Evolutionary conservation across 2,329 filamentous ascomycete genomes (phyloP), one percentile per base, ranked within the genome.

Genomic region (Fusarium anthophilum): DNA sequence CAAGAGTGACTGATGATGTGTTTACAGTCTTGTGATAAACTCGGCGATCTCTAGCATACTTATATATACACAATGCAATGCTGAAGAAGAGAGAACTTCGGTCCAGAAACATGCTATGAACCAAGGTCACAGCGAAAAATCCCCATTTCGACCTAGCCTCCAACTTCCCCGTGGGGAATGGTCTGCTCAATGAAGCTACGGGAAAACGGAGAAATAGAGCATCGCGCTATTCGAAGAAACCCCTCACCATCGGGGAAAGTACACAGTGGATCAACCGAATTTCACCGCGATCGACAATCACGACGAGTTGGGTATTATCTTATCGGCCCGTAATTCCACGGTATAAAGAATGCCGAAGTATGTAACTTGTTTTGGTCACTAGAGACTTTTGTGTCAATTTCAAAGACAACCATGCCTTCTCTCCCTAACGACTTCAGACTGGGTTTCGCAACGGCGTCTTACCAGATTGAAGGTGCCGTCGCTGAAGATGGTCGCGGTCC

Each of bases 381-480:
- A 15, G 22, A 39, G 8, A 15, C 13, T 6, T 41, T 24, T 26
- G 18, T 20, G 41, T 43, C 24, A 17, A 38, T 1, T 28, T 22
- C 14, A 38, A 11, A 26, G 14, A 18, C 28, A 8, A 41, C 35
- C 8, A 72, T 70, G 66, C 62, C 57, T 12, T 67, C 67, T 22
- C 48, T 72, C 5, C 48, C 62, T 2, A 69, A 51, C 9, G 79
- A 83, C 66, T 86, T 86, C 57, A 70, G 81, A 58, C 84, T 81
- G 77, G 84, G 84, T 2, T 83, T 82, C 56, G 83, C 84, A 20
- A 86, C 55, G 11, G 83, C 84, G 2, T 81, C 84, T 2, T 83
- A 84, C 66, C 84, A 86, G 66, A 81, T 86, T n/a, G 84, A 86
- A 70, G 85, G 85, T 20, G 84, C 80, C 12, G 82, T 81, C n/a